Base-by-base conservation (phyloP, 2,329 filamentous ascomycete genomes). In the Fusarium solani-melongenae region DNA sequence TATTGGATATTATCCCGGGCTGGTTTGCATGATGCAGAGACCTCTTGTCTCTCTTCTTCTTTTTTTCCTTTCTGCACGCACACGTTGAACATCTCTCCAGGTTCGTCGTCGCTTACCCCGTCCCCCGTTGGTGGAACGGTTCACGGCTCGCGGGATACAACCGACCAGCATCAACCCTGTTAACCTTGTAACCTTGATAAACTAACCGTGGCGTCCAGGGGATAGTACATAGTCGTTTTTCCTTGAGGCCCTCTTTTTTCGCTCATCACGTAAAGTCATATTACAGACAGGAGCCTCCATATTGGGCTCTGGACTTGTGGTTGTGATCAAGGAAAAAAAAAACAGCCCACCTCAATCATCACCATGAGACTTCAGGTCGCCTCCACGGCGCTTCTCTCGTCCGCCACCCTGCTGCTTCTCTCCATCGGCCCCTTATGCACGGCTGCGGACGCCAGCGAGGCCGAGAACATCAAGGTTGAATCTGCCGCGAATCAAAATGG, bases 391-490 rank as follows among this genome's bases (percentile, higher is more conserved):
- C 44, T 76, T 9, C 20, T 67, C n/a, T 56, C 62, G 12, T 29
- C 64, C 17, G 56, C 55, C 34, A 51, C 29, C 34, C 34, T 64
- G 29, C 11, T 64, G 5, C 22, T 58, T 46, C 65, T 67, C 9
- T 27, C 57, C 5, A 15, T 67, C 36, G 56, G 27, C 27, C 63
- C 69, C 22, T 51, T 51, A 38, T 55, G 66, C 53, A 58, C 66
- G 15, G 33, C 65, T 29, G 69, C 71, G 63, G 68, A 62, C 36
- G 62, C 62, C 20, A 56, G 20, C 27, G 55, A 56, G 17, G 62
- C 39, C 60, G 51, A 34, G n/a, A 68, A 61, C n/a, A 57, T 64
- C 39, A 63, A 70, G 62, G 71, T 64, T 27, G 69, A 68, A 38
- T 29, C 58, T 8, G 5, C 64, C n/a, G 24, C 60, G 12, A 22